Conservation (phyloP, 495 filamentous ascomycete genomes). For the Penicillium arizonense region DNA sequence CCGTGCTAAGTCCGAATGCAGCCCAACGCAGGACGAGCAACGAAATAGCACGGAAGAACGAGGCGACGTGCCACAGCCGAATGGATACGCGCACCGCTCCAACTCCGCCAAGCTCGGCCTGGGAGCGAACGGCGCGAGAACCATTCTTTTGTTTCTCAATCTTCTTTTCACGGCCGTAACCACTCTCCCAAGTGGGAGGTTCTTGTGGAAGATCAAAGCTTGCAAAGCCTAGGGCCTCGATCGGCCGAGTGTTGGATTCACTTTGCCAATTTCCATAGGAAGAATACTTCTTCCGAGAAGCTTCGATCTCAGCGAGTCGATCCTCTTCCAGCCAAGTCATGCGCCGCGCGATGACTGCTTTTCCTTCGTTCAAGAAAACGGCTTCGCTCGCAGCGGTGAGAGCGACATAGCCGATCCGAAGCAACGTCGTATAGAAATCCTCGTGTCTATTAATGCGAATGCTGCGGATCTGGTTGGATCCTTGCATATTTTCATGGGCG, state of each 20-base stretch:
- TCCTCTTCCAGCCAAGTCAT: slow-evolving; percentile 94
- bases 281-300: slow-evolving; percentile 28
- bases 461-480: slow-evolving; percentile 76
- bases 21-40: slow-evolving; percentile 61
- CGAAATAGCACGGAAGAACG: slow-evolving; percentile 72
- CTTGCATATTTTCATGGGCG: slow-evolving; percentile 88
- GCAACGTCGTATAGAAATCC: slow-evolving; percentile 90
- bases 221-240: slow-evolving; percentile 30
- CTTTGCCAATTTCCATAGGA: slow-evolving; percentile 23
- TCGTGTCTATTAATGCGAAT: slow-evolving; percentile 78
- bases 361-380: slow-evolving; percentile 90
- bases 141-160: slow-evolving; percentile 49
- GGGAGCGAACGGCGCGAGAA: slow-evolving; percentile 34
- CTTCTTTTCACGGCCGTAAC: slow-evolving; percentile 68
- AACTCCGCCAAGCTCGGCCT: slow-evolving; percentile 60
- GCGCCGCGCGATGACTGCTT: slow-evolving; percentile 65
- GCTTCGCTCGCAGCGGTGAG: slow-evolving; percentile 93
- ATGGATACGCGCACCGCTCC: slow-evolving; percentile 72
- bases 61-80: slow-evolving; percentile 68
- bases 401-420: slow-evolving; percentile 80
- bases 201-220: slow-evolving; percentile 36
- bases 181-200: slow-evolving; percentile 46
- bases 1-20: slow-evolving; percentile 51
- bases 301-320: slow-evolving; percentile 60
- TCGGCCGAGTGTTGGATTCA: slow-evolving; percentile 27